These are phyloP conservation scores for Chrysoporthe cubensis DNA, from an alignment of 2,329 filamentous ascomycete genomes.

Conservation along the genomic window DNA sequence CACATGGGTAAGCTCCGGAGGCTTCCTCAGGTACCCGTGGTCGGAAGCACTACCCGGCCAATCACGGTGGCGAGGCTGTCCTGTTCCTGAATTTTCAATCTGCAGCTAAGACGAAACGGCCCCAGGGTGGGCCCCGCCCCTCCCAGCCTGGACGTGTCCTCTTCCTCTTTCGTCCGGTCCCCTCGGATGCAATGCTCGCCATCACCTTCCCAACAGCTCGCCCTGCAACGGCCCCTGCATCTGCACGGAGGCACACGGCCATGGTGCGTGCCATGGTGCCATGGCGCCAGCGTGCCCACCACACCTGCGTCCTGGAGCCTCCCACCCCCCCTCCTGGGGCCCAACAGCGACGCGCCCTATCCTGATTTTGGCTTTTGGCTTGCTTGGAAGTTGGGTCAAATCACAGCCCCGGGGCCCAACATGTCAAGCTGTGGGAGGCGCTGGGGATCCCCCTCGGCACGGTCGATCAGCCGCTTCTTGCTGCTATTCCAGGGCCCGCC, in stretches of 20 bases:
- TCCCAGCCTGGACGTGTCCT: conserved; percentile 14
- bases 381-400: background rate
- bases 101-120: conserved; percentile 23
- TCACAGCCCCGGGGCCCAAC: background rate
- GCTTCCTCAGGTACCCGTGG: conserved; percentile 48
- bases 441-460: background rate
- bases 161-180: background rate
- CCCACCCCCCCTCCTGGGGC: background rate
- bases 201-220: conserved; percentile 1
- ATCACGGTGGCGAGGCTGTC: conserved; percentile 32
- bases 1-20: conserved; percentile 39
- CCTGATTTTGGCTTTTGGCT: background rate
- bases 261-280: background rate
- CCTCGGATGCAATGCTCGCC: conserved; percentile 9
- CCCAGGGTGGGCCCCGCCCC: conserved; percentile 18
- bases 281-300: background rate
- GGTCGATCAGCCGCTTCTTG: conserved; percentile 8
- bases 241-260: background rate
- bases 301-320: background rate
- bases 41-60: conserved; percentile 36
- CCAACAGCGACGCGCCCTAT: conserved; percentile 1
- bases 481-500: background rate
- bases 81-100: conserved; percentile 26
- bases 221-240: conserved; percentile 8
- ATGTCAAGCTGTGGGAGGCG: background rate